Evolutionary conservation across 1,139 yeast genomes (phyloP).

Genomic region (Zhuliangozyma parablackwelliae): DNA sequence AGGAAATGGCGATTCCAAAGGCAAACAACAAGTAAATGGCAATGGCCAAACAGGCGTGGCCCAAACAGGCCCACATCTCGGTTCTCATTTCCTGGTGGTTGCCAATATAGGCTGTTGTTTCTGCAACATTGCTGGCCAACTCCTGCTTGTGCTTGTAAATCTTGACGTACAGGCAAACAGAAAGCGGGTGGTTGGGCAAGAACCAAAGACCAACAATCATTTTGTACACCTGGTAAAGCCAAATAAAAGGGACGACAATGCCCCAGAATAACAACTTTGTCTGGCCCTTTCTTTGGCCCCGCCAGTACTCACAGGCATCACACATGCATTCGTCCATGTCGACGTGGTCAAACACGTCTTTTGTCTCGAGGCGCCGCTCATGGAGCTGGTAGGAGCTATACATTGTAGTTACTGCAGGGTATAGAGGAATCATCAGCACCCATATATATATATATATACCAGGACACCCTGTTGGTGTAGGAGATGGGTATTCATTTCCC

Average conservation of each 20-base stretch:
- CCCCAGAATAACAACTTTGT: slow-evolving; percentile 14
- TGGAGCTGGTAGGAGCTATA: no score
- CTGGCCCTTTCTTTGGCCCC: slow-evolving; percentile 1
- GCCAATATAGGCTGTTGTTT: slow-evolving; percentile 1
- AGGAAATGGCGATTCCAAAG: slow-evolving; percentile 3
- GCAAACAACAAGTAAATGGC: slow-evolving; percentile 7
- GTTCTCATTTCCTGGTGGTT: slow-evolving; percentile 6
- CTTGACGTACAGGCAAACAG: slow-evolving; percentile 10
- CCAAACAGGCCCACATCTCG: slow-evolving; percentile 6
- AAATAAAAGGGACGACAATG: slow-evolving; percentile 17
- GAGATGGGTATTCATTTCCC: no score
- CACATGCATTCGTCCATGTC: slow-evolving; percentile 14
- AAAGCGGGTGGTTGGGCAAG: slow-evolving; percentile 7
- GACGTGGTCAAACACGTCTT: slow-evolving; percentile 5
- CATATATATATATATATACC: no score
- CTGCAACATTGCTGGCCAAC: neutral
- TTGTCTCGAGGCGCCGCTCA: neutral
- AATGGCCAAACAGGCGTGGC: slow-evolving; percentile 11
- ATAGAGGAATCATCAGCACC: no score
- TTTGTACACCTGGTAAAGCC: slow-evolving; percentile 14
- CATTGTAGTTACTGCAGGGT: no score
- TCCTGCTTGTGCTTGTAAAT: slow-evolving; percentile 1
- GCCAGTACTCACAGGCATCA: slow-evolving; percentile 12
- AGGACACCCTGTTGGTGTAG: no score
- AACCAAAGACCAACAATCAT: slow-evolving; percentile 8